Evolutionary conservation across 2,329 filamentous ascomycete species (phyloP).

Genomic region (Colletotrichum camelliae): DNA sequence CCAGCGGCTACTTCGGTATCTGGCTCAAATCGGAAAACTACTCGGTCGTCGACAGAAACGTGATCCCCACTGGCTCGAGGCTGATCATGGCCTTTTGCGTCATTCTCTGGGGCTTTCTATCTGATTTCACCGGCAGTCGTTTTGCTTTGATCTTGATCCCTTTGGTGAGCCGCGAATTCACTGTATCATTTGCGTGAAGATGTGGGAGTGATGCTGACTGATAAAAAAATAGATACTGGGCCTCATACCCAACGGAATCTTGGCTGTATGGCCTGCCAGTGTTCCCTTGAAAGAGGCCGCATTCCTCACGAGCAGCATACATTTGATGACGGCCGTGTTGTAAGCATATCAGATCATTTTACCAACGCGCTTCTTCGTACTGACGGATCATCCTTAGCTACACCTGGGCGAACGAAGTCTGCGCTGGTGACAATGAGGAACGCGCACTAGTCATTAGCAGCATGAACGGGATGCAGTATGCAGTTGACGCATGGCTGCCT

Average conservation of each 20-base stretch:
- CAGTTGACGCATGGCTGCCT: slow-evolving; percentile 11
- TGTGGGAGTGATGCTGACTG: background rate
- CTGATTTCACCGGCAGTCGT: slow-evolving; percentile 21
- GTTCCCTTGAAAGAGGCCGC: background rate
- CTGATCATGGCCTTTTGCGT: slow-evolving; percentile 25
- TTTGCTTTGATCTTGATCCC: background rate
- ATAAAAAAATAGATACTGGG: background rate
- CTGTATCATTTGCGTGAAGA: background rate
- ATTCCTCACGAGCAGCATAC: slow-evolving; percentile 5
- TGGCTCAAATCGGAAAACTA: slow-evolving; percentile 29
- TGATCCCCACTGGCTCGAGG: slow-evolving; percentile 28
- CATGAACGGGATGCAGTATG: slow-evolving; percentile 28
- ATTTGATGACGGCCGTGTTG: slow-evolving; percentile 14
- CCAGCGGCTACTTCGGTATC: slow-evolving; percentile 24
- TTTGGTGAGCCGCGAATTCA: background rate
- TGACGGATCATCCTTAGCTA: background rate
- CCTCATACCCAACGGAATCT: slow-evolving; percentile 3
- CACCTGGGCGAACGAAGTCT: slow-evolving; percentile 12
- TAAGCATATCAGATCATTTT: background rate
- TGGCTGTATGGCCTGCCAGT: background rate
- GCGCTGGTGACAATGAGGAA: slow-evolving; percentile 30
- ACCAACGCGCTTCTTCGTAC: background rate
- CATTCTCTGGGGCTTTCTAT: slow-evolving; percentile 26
- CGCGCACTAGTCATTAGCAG: slow-evolving; percentile 34
- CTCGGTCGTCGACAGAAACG: slow-evolving; percentile 26